These are phyloP conservation scores for Fusarium decemcellulare DNA, from an alignment of 2,329 filamentous ascomycete species.

Conservation along the genomic window DNA sequence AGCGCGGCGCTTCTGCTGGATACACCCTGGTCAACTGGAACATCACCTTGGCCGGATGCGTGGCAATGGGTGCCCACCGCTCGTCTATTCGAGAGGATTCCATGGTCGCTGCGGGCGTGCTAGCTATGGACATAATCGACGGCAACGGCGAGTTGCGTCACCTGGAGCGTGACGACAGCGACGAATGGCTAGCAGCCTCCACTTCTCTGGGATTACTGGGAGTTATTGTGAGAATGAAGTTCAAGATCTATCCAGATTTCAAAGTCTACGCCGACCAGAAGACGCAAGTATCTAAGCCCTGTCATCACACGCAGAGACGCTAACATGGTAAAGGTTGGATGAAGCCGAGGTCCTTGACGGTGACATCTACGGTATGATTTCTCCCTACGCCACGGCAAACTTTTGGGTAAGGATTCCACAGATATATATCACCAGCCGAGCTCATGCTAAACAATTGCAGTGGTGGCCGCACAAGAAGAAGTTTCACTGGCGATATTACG, in stretches of 20 bases:
- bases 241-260: constrained; percentile 65
- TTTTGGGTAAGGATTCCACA: constrained; percentile 57
- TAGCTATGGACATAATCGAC: constrained; percentile 65
- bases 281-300: constrained; percentile 53
- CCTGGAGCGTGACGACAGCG: constrained; percentile 59
- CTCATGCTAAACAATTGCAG: constrained; percentile 45
- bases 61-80: constrained; percentile 67
- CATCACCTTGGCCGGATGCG: constrained; percentile 64
- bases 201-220: constrained; percentile 65
- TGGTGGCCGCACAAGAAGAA: constrained; percentile 67
- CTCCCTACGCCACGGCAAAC: constrained; percentile 66
- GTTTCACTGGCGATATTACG: constrained; percentile 68
- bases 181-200: constrained; percentile 66
- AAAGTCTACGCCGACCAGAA: constrained; percentile 66
- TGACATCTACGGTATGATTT: constrained; percentile 64
- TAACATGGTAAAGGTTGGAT: constrained; percentile 51
- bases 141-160: constrained; percentile 60
- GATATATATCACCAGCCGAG: neutral
- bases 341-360: constrained; percentile 64
- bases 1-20: constrained; percentile 61
- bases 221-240: constrained; percentile 63
- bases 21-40: constrained; percentile 69
- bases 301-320: neutral
- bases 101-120: constrained; percentile 64
- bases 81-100: constrained; percentile 63